phyloP scores from a whole-genome alignment of 768 basidiomycete genomes.

The Hygrophorus pudorinus region DNA sequence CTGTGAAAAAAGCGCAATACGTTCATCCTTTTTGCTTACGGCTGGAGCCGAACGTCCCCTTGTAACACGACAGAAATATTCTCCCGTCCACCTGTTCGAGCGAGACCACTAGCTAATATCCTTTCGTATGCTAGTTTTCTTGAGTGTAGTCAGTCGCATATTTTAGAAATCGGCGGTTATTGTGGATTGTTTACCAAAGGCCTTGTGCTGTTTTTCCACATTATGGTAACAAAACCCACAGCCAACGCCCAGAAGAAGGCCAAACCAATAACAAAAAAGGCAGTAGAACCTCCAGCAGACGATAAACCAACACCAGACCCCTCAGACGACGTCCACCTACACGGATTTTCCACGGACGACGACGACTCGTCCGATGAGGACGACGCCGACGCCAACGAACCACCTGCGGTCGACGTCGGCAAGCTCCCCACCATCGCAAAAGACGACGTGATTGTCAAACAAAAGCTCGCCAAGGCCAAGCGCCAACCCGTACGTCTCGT shows the following conservation, averaged over 20 bases:
- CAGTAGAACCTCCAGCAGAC: slow-evolving; percentile 12
- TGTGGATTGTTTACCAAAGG: slow-evolving; percentile 15
- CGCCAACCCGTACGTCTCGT: slow-evolving; percentile 49
- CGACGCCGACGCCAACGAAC: slow-evolving; percentile 43
- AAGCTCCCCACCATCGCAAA: slow-evolving; percentile 83
- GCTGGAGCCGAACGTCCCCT: too few species aligned
- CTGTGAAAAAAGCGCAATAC: too few species aligned
- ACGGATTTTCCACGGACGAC: slow-evolving; percentile 72
- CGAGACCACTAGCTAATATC: too few species aligned
- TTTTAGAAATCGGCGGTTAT: slow-evolving; percentile 18
- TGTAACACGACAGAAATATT: too few species aligned
- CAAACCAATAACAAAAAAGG: slow-evolving; percentile 20
- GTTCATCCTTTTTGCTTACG: too few species aligned
- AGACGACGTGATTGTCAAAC: slow-evolving; percentile 73
- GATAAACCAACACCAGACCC: slow-evolving; percentile 11
- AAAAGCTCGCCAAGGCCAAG: slow-evolving; percentile 50
- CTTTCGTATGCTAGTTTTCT: too few species aligned
- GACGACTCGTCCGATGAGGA: slow-evolving; percentile 77
- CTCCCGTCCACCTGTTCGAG: too few species aligned
- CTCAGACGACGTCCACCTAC: slow-evolving; percentile 28
- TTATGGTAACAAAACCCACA: slow-evolving; percentile 10
- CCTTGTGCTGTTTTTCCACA: slow-evolving; percentile 7
- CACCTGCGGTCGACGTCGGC: slow-evolving; percentile 48
- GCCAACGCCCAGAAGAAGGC: slow-evolving; percentile 7
- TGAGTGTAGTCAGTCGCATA: too few species aligned